Conservation (phyloP, 306 rosid genomes). For the Casuarina cunninghamiana region DNA sequence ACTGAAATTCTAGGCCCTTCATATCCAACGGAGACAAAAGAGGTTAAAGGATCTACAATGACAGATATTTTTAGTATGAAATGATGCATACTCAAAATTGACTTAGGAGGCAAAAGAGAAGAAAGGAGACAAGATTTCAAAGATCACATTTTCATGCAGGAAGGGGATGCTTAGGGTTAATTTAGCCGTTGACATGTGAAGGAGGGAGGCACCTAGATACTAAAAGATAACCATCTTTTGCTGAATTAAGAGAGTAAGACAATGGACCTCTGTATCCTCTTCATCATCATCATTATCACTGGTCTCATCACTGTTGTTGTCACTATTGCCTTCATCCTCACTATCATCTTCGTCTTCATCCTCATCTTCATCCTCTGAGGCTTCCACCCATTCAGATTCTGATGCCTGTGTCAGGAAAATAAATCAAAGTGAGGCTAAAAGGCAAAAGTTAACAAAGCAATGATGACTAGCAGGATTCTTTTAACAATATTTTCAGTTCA, state of each 20-base stretch:
- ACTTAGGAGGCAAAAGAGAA: neutral
- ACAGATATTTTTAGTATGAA: neutral
- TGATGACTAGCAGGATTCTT: neutral
- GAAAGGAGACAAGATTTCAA: constrained; percentile 20
- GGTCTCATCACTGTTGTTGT: constrained; percentile 44
- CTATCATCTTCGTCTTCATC: constrained; percentile 50
- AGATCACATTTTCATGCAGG: neutral
- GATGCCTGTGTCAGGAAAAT: constrained; percentile 57
- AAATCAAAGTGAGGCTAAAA: constrained; percentile 31
- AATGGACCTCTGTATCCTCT: constrained; percentile 49
- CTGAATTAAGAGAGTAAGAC: constrained; percentile 20
- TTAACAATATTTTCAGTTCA: neutral
- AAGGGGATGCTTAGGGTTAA: neutral
- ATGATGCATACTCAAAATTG: neutral
- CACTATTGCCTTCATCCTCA: constrained; percentile 52
- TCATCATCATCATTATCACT: constrained; percentile 65
- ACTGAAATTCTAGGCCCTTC: neutral
- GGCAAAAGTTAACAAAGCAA: constrained; percentile 19
- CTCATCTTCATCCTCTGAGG: constrained; percentile 76
- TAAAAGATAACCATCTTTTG: neutral
- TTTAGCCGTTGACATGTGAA: neutral
- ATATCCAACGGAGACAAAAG: neutral
- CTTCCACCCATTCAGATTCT: constrained; percentile 95
- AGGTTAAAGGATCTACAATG: neutral
- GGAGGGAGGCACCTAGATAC: neutral